phyloP scores from a whole-genome alignment of 1,284 basidiomycete genomes.

The Pseudozyma hubeiensis region DNA sequence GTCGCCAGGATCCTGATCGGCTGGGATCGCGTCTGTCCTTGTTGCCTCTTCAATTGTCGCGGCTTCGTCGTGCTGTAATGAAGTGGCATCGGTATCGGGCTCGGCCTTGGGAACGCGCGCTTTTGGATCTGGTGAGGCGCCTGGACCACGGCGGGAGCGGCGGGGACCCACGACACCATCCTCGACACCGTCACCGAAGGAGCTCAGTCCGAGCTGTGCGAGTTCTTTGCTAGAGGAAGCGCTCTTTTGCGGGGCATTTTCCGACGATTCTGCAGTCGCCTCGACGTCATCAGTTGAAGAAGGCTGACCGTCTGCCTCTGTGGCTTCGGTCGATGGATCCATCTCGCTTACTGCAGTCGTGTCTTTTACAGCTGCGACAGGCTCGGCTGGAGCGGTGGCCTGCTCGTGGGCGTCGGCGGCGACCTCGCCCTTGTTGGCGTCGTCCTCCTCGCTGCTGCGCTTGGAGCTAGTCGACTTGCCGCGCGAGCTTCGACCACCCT shows the following conservation, averaged over 20 bases:
- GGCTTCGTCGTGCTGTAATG: constrained; percentile 15
- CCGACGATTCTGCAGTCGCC: constrained; percentile 6
- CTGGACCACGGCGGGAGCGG: constrained; percentile 44
- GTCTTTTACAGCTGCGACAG: not conserved
- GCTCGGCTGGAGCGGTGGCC: constrained; percentile 1
- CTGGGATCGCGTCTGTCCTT: constrained; percentile 1
- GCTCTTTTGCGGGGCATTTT: constrained; percentile 13
- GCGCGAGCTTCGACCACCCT: constrained; percentile 29
- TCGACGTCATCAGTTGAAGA: constrained; percentile 9
- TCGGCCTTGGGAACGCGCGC: constrained; percentile 33
- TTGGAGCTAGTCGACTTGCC: constrained; percentile 35
- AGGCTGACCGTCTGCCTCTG: constrained; percentile 1
- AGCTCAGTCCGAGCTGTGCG: constrained; percentile 48
- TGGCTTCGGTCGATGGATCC: not conserved
- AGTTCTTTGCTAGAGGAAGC: constrained; percentile 51
- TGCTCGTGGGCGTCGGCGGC: constrained; percentile 7
- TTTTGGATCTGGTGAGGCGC: constrained; percentile 45
- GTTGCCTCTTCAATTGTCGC: not conserved
- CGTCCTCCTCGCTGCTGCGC: constrained; percentile 37
- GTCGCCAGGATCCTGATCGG: not conserved
- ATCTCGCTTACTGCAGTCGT: not conserved
- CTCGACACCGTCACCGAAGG: constrained; percentile 49
- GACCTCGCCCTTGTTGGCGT: constrained; percentile 2
- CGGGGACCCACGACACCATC: constrained; percentile 45
- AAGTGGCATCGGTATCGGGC: constrained; percentile 14